phyloP scores from a whole-genome alignment of 2,329 filamentous ascomycete species.

The Fusarium hainanense region DNA sequence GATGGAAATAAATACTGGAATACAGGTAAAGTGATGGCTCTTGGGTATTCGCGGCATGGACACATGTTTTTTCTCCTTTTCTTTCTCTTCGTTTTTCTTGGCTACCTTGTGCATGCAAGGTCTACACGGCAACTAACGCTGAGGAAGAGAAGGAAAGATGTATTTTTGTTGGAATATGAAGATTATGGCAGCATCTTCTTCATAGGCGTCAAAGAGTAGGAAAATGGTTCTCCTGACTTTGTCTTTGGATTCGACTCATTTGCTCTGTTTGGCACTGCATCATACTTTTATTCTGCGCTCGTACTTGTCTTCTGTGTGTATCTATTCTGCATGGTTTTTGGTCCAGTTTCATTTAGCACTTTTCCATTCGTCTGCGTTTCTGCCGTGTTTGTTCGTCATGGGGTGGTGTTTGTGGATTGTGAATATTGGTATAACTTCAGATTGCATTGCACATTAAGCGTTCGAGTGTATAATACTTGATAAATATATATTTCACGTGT shows the following conservation, averaged over 20 bases:
- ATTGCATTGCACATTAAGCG: conserved; percentile 20
- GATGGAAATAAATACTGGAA: conserved; percentile 22
- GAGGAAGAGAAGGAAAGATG: conserved; percentile 7
- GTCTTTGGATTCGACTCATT: conserved; percentile 11
- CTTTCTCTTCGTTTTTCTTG: conserved; percentile 14
- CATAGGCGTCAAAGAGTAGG: conserved; percentile 27
- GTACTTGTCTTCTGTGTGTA: background rate
- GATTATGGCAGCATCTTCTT: conserved; percentile 20
- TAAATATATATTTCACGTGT: conserved; percentile 12
- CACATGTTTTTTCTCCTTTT: conserved; percentile 27
- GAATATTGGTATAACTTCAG: conserved; percentile 9
- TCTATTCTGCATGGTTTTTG: conserved; percentile 3
- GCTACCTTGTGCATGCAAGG: conserved; percentile 5
- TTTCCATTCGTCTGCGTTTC: conserved; percentile 13
- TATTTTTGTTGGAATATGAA: conserved; percentile 33
- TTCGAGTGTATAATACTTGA: conserved; percentile 23
- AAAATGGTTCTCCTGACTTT: conserved; percentile 2
- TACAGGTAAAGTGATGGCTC: conserved; percentile 18
- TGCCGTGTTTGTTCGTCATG: conserved; percentile 22
- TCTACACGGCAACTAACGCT: background rate
- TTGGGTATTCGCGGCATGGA: conserved; percentile 24
- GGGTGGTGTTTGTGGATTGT: conserved; percentile 24
- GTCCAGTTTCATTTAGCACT: background rate
- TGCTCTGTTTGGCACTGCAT: background rate
- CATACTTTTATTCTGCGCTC: conserved; percentile 6